Evolutionary conservation across 1,139 yeast species (phyloP), one percentile per base, ranked within the genome.

Genomic region (Zygosaccharomyces pseudobailii): DNA sequence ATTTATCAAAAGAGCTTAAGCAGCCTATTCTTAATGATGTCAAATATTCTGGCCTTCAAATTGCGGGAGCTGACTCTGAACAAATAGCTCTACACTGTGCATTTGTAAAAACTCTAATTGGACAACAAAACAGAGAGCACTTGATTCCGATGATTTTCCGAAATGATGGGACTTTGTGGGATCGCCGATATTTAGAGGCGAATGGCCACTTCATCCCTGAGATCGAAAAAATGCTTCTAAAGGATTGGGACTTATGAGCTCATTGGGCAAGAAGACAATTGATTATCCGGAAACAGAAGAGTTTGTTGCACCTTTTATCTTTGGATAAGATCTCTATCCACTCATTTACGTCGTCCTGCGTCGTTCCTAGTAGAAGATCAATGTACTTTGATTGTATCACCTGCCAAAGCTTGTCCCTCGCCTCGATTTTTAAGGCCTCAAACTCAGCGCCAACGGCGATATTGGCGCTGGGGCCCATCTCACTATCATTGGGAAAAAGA

Each of bases 21-120:
- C 46, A 44, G 4, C 70, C 72, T 0, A 53, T 68, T 3, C 21
- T 57, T 10, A 63, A 65, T 41, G 72, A 68, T 41, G 6, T 20
- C 3, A 53, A 47, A 37, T 66, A 63, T 46, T 62, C 61, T 3
- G 69, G 66, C 10, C 22, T 5, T 40, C 46, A 5, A 9, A 31
- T 51, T 6, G 37, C 42, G 3, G 48, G 36, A 6, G 24, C 42
- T 2, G 47, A 44, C n/a, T 33, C 50, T 7, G 31, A 45, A 19
- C 67, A 62, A 40, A 64, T 67, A 9, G 69, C 65, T 2, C 49
- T 67, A 28, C 71, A 67, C 50, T 59, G 68, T 25, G 62, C 63
- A 2, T 58, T 48, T 42, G 45, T 67, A 3, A 45, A 48, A 32
- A 61, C 68, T 1, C 47, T 45, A 33, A 50, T 62, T 21, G 68